Conservation (phyloP, 73 alveolate species). For the Paramecium biaurelia region DNA sequence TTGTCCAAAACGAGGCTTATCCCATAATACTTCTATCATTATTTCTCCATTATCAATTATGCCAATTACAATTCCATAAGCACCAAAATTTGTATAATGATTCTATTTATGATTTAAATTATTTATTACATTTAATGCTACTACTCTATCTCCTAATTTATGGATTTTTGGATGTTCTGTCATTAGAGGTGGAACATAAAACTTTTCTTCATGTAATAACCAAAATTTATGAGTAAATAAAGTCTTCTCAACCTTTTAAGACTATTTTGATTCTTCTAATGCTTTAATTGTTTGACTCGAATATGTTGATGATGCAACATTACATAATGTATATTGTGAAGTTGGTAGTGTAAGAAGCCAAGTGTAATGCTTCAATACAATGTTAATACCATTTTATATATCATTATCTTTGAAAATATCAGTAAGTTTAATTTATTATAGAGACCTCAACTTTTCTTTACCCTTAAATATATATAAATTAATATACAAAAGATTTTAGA, state of each 20-base stretch:
- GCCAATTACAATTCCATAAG: conserved; percentile 38
- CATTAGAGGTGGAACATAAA: background rate
- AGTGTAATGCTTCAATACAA: background rate
- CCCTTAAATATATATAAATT: background rate
- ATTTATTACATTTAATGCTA: conserved; percentile 3
- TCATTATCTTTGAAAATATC: background rate
- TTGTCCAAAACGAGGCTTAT: conserved; percentile 17
- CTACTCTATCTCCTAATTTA: conserved; percentile 56
- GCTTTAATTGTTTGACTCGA: background rate
- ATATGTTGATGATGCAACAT: background rate
- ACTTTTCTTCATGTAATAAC: background rate
- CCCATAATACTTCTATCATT: background rate
- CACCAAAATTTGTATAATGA: background rate
- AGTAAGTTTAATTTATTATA: background rate
- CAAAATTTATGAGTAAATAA: background rate
- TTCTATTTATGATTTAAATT: background rate
- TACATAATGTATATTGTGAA: background rate
- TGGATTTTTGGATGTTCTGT: conserved; percentile 13
- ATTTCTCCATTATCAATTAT: background rate
- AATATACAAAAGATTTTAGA: background rate
- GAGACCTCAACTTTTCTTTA: background rate
- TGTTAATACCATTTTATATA: background rate
- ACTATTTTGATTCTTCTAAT: background rate
- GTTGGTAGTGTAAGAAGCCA: background rate
- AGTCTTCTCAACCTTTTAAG: background rate